Evolutionary conservation across 2,329 filamentous ascomycete species (phyloP).

Genomic region (Knufia petricola): DNA sequence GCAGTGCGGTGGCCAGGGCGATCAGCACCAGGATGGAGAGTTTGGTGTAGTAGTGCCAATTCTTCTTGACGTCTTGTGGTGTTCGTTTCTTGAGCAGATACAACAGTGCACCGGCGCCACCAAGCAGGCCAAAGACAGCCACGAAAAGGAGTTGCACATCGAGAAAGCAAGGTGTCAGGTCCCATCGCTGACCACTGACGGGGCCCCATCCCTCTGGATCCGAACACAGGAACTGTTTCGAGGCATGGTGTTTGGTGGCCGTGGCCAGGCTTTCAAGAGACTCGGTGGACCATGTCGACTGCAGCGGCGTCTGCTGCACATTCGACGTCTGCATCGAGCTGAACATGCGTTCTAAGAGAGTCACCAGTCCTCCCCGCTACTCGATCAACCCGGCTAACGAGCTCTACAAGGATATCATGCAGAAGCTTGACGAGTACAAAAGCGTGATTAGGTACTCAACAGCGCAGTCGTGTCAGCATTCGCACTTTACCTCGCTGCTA

Average conservation of each 20-base stretch:
- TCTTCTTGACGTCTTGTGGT: slow-evolving; percentile 60
- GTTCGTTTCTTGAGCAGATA: slow-evolving; percentile 64
- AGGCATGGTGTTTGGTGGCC: neutral
- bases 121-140: slow-evolving; percentile 66
- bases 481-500: too few species aligned
- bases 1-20: slow-evolving; percentile 57
- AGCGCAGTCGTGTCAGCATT: too few species aligned
- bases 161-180: slow-evolving; percentile 95
- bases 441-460: neutral
- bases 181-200: slow-evolving; percentile 73
- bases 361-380: slow-evolving; percentile 1
- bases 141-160: slow-evolving; percentile 79
- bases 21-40: slow-evolving; percentile 64
- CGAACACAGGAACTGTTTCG: slow-evolving; percentile 64
- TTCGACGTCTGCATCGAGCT: slow-evolving; percentile 2
- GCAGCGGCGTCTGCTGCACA: slow-evolving; percentile 10
- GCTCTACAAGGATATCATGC: neutral
- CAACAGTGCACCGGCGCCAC: slow-evolving; percentile 69
- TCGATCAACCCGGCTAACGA: neutral
- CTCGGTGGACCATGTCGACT: neutral
- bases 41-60: slow-evolving; percentile 90
- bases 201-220: slow-evolving; percentile 95
- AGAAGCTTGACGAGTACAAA: neutral
- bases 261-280: neutral
- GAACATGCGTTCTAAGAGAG: neutral